Percentiles rank a stretch among this genome's conserved stretches.
Conservation (phyloP, 192 early-diverging fungal genomes). For the Backusella tuberculispora region DNA sequence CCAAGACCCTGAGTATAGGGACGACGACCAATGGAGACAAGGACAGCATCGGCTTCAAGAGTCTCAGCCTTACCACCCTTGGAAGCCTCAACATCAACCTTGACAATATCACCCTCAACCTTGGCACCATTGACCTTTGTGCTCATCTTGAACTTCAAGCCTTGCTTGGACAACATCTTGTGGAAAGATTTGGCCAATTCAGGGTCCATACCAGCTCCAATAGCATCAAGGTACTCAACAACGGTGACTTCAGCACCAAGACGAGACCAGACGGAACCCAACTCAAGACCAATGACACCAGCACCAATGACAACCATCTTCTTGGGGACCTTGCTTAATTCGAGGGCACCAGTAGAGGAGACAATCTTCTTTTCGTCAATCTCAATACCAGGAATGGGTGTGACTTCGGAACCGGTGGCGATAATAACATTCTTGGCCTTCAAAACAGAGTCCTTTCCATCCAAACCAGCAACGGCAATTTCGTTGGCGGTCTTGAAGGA, state of each 20-base stretch:
- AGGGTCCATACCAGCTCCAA: conserved; percentile 97
- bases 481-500: conserved; percentile 78
- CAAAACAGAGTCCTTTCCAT: conserved; percentile 69
- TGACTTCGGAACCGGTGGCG: conserved; percentile 96
- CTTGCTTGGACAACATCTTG: conserved; percentile 90
- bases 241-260: conserved; percentile 94
- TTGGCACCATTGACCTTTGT: conserved; percentile 95
- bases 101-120: conserved; percentile 83
- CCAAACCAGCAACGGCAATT: conserved; percentile 79
- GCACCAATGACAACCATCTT: conserved; percentile 99
- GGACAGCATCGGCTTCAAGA: conserved; percentile 87
- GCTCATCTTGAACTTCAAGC: conserved; percentile 97
- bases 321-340: conserved; percentile 91
- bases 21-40: conserved; percentile 94
- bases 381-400: conserved; percentile 90
- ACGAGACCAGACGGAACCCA: conserved; percentile 97
- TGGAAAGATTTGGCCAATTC: conserved; percentile 95
- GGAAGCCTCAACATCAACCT: conserved; percentile 90
- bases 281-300: conserved; percentile 98
- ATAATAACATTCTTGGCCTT: conserved; percentile 97
- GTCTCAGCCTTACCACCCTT: conserved; percentile 81
- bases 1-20: conserved; percentile 93
- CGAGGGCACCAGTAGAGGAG: conserved; percentile 97
- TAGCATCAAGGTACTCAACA: conserved; percentile 90
- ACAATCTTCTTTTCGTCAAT: conserved; percentile 96